phyloP scores from a whole-genome alignment of 331 rosid species.

The Malus hybrid region DNA sequence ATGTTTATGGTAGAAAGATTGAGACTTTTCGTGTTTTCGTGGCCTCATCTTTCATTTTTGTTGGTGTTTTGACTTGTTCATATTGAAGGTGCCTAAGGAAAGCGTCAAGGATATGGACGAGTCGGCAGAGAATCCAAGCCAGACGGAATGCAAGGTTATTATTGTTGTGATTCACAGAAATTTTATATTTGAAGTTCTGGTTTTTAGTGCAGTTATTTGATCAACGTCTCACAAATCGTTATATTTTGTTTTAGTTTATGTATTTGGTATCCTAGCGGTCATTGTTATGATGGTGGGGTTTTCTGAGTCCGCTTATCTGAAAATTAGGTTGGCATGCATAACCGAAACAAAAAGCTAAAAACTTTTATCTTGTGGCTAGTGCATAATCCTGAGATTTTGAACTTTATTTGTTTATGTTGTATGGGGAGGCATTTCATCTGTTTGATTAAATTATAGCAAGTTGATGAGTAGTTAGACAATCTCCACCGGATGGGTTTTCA shows the following conservation, averaged over 20 bases:
- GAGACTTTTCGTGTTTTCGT: neutral
- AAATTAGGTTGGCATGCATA: neutral
- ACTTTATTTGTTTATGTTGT: neutral
- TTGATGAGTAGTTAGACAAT: neutral
- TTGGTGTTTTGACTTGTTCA: conserved; percentile 15
- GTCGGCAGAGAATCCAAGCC: conserved; percentile 38
- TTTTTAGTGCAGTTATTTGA: neutral
- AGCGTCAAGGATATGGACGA: conserved; percentile 50
- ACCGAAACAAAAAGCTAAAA: neutral
- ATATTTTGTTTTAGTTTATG: neutral
- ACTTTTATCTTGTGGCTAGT: neutral
- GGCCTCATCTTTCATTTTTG: neutral
- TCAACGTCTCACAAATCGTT: neutral
- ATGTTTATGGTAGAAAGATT: neutral
- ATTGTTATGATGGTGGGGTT: neutral
- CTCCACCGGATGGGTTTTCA: neutral
- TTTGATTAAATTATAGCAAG: neutral
- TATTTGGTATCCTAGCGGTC: neutral
- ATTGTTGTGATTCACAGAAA: conserved; percentile 6
- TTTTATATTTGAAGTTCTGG: conserved; percentile 5
- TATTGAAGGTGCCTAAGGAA: conserved; percentile 52
- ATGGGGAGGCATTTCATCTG: neutral
- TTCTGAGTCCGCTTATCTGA: neutral
- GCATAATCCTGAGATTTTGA: neutral
- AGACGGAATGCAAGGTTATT: conserved; percentile 84